phyloP scores from a whole-genome alignment of 164 flowering plant genomes.

The Vitis rupestris region DNA sequence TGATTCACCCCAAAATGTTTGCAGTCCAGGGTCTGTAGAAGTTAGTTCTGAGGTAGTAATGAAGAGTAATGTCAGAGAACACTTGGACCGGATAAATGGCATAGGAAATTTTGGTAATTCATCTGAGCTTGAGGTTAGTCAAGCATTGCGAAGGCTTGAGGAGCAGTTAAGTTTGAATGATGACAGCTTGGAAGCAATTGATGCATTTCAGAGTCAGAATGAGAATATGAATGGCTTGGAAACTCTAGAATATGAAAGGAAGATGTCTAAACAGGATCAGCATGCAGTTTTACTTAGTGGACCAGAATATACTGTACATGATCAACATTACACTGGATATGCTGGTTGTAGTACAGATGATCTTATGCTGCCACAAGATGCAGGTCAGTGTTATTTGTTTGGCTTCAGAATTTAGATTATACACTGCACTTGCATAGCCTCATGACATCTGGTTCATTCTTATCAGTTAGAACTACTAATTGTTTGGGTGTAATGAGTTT shows the following conservation, averaged over 20 bases:
- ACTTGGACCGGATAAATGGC: slow-evolving; percentile 15
- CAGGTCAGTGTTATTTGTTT: slow-evolving; percentile 33
- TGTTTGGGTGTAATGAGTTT: too few species aligned
- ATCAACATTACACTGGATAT: slow-evolving; percentile 12
- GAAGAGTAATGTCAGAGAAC: slow-evolving; percentile 27
- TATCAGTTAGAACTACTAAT: background rate
- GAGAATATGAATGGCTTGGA: slow-evolving; percentile 32
- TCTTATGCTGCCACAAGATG: slow-evolving; percentile 15
- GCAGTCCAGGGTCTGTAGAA: slow-evolving; percentile 65
- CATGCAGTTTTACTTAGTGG: slow-evolving; percentile 6
- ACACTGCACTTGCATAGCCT: background rate
- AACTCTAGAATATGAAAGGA: slow-evolving; percentile 21
- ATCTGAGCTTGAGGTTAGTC: slow-evolving; percentile 41
- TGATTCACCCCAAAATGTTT: slow-evolving; percentile 36
- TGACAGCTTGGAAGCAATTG: slow-evolving; percentile 41
- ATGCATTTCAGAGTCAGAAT: slow-evolving; percentile 25
- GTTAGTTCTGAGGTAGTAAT: slow-evolving; percentile 46
- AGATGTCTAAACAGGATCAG: slow-evolving; percentile 17
- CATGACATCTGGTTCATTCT: background rate
- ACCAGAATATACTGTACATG: slow-evolving; percentile 17
- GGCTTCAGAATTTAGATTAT: background rate
- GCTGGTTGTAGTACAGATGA: slow-evolving; percentile 20
- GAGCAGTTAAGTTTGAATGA: slow-evolving; percentile 83
- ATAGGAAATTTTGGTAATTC: slow-evolving; percentile 27
- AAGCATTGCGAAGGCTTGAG: slow-evolving; percentile 63